Conservation (phyloP, 768 basidiomycete species). For the Collybia sp. region DNA sequence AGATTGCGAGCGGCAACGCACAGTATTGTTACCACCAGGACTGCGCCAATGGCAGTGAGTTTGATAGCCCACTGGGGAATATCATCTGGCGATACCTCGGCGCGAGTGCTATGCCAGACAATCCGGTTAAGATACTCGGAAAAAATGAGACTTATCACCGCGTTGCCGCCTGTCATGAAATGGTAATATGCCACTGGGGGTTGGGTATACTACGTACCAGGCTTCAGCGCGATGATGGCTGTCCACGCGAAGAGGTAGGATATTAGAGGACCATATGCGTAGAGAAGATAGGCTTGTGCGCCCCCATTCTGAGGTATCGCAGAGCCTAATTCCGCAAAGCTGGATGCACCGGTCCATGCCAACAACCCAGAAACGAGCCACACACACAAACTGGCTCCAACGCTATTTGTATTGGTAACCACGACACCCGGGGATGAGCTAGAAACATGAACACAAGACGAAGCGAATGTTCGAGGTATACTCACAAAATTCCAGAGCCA, state of each 20-base stretch:
- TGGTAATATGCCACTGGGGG: not conserved
- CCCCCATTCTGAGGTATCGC: conserved; percentile 78
- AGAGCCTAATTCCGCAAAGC: conserved; percentile 88
- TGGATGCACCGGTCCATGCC: conserved; percentile 94
- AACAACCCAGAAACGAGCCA: conserved; percentile 84
- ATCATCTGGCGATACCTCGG: conserved; percentile 67
- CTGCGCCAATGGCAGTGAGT: conserved; percentile 71
- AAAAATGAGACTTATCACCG: conserved; percentile 87
- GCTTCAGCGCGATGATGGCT: conserved; percentile 83
- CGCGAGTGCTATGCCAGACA: conserved; percentile 70
- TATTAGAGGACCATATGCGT: conserved; percentile 80
- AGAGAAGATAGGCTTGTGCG: conserved; percentile 80
- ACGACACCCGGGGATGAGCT: conserved; percentile 93
- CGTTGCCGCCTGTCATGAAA: conserved; percentile 51
- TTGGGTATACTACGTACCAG: conserved; percentile 41
- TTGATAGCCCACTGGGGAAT: conserved; percentile 93
- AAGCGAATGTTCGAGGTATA: conserved; percentile 1
- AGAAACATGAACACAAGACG: not conserved
- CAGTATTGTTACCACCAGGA: conserved; percentile 67
- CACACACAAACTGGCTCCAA: conserved; percentile 83
- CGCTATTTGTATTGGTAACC: conserved; percentile 82
- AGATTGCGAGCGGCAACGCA: conserved; percentile 75
- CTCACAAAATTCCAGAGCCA: conserved; percentile 92
- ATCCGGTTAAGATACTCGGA: conserved; percentile 91
- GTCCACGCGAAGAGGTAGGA: conserved; percentile 97